Base-by-base conservation (phyloP, 2,329 filamentous ascomycete species). In the Fusarium piperis region DNA sequence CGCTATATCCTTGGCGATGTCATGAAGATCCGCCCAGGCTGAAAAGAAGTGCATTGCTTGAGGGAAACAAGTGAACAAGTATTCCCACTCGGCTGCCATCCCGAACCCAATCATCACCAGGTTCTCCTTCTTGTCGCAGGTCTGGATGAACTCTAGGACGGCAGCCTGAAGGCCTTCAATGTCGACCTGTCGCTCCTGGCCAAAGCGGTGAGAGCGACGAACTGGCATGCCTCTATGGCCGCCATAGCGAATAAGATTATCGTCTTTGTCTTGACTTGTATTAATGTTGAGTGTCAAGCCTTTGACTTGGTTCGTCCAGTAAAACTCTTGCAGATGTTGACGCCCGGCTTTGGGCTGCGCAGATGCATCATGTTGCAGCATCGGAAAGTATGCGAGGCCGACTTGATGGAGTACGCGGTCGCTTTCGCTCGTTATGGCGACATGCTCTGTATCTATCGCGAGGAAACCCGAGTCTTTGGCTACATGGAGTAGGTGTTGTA, bases 381-480 rank as follows among this genome's bases (percentile, higher is more conserved):
- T 20, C 9, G 39, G 39, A 15, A 62, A 30, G 57, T 68, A 70
- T 11, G 69, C 66, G 1, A 74, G 20, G 6, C 64, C 66, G n/a
- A 74, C 71, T 33, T 74, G 71, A 23, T 67, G 57, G 35, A 74
- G 66, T 16, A 72, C 20, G 11, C 64, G 71, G 28, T 67, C 68
- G 30, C 32, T 41, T 48, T 60, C 52, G 48, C 64, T 65, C 46
- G n/a, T 35, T 3, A 72, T 41, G 6, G 64, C 58, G 41, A 65
- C 60, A 57, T 68, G 62, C 36, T 72, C 67, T 41, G 55, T 65
- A 48, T 72, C 66, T 13, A 72, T 59, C 1, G 46, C 60, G 13
- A 72, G 35, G 35, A 72, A 65, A 6, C 60, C 10, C 28, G 60
- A 58, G 26, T 67, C 52, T 23, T 64, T 46, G 35, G 58, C 16